Conservation (phyloP, 805 yeast species). For the Wickerhamia fluorescens region DNA sequence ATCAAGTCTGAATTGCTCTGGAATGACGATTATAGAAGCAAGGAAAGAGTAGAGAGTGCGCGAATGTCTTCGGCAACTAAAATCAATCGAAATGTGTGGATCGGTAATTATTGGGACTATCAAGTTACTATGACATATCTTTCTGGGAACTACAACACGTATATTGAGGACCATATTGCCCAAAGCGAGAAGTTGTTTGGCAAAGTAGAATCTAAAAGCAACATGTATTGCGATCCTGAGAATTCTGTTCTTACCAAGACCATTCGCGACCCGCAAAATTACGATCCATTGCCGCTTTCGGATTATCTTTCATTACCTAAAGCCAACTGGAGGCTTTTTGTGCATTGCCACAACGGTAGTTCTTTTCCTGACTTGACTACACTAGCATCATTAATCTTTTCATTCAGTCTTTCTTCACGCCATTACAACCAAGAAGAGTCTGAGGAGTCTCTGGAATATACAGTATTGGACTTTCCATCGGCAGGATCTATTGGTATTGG, state of each 20-base stretch:
- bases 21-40: conserved; percentile 61
- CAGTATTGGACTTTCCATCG: conserved; percentile 63
- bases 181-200: conserved; percentile 2
- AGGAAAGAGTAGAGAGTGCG: conserved; percentile 78
- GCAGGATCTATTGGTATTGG: conserved; percentile 80
- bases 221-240: conserved; percentile 40
- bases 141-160: conserved; percentile 4
- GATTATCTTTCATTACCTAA: conserved; percentile 37
- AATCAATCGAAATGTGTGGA: conserved; percentile 53
- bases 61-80: conserved; percentile 77
- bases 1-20: conserved; percentile 25
- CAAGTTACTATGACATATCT: conserved; percentile 29
- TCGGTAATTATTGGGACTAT: conserved; percentile 76
- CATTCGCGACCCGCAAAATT: conserved; percentile 1
- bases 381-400: conserved; percentile 29
- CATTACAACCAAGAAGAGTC: conserved; percentile 13
- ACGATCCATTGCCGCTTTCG: conserved; percentile 5
- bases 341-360: conserved; percentile 56
- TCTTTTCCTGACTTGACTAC: conserved; percentile 41
- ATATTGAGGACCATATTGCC: conserved; percentile 2
- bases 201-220: conserved; percentile 1
- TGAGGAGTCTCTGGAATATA: conserved; percentile 13
- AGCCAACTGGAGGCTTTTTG: conserved; percentile 47
- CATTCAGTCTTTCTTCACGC: conserved; percentile 19
- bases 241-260: conserved; percentile 38